phyloP scores from a whole-genome alignment of 1,284 basidiomycete species.

The Golubevia sp. region DNA sequence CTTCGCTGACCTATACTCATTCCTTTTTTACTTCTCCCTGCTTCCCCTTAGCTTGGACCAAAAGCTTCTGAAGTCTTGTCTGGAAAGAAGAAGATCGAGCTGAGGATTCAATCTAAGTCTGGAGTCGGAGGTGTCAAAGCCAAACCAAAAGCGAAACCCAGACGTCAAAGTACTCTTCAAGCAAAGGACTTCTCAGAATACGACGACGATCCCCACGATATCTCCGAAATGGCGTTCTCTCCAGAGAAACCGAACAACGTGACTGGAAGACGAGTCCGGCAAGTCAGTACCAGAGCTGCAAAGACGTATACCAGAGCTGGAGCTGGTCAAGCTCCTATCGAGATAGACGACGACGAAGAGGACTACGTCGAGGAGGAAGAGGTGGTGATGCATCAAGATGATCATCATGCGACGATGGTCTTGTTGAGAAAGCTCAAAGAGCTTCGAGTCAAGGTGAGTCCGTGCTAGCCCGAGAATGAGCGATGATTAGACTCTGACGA shows the following conservation, averaged over 20 bases:
- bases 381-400: constrained; percentile 15
- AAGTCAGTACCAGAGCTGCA: constrained; percentile 9
- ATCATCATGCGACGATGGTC: constrained; percentile 14
- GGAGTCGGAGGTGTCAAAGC: too few species aligned
- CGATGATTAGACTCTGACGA: not conserved
- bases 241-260: not conserved
- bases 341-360: constrained; percentile 15
- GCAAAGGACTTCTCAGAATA: constrained; percentile 21
- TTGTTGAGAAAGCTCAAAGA: constrained; percentile 7
- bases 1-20: too few species aligned
- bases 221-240: constrained; percentile 25
- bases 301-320: constrained; percentile 6
- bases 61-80: constrained; percentile 17
- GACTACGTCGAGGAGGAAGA: constrained; percentile 14
- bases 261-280: not conserved
- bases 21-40: not conserved
- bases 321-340: not conserved
- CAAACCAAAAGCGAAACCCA: constrained; percentile 5
- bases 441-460: constrained; percentile 2
- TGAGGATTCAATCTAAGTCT: constrained; percentile 27
- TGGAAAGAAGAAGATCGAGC: constrained; percentile 28
- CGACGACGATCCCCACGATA: constrained; percentile 27
- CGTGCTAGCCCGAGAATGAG: not conserved
- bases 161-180: constrained; percentile 9
- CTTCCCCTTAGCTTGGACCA: constrained; percentile 15